Evolutionary conservation across 768 basidiomycete species (phyloP), one percentile per base, ranked within the genome.

Genomic region (Boletus vermiculosoides): DNA sequence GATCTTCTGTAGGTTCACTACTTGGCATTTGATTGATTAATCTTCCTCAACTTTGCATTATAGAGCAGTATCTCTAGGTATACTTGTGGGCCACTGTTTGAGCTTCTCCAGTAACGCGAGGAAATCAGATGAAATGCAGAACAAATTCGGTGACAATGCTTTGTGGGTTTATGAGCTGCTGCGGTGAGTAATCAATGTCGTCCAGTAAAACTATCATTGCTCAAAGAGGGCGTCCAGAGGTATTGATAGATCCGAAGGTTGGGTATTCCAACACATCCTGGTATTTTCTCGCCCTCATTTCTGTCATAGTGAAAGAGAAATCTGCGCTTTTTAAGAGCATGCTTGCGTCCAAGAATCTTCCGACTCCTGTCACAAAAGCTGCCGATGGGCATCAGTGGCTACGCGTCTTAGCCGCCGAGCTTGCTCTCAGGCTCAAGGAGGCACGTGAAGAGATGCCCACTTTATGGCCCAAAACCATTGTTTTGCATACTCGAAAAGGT

Each of bases 311-410:
- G 36, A 94, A 92, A 66, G 91, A 92, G 66, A 92, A 92, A 71
- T 79, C 86, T 16, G 76, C 79, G 0, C 74, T 89, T 31, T 87
- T 83, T 59, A 98, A 97, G 76, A 93, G 91, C 64, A 98, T 98
- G 96, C 75, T 94, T 52, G 92, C 94, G 0, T 88, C 93, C n/a
- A 99, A 99, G 71, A 98, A 98, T 66, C 81, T 98, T 23, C 85
- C 88, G 0, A 83, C 85, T 34, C 83, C 90, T 0, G 84, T 98
- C 23, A 88, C 80, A 7, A 87, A 84, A 41, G 74, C 81, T 15
- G 78, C 83, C 3, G 87, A 94, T 57, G 95, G 93, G 0, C 79
- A 83, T 45, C 92, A 93, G 54, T 98, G 97, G 97, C 83, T 99
- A 45, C 80, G 88, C 11, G 88, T 98, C 11, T 82, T 98, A 28